Conservation (phyloP, 1,284 basidiomycete species). For the Abortiporus biennis region DNA sequence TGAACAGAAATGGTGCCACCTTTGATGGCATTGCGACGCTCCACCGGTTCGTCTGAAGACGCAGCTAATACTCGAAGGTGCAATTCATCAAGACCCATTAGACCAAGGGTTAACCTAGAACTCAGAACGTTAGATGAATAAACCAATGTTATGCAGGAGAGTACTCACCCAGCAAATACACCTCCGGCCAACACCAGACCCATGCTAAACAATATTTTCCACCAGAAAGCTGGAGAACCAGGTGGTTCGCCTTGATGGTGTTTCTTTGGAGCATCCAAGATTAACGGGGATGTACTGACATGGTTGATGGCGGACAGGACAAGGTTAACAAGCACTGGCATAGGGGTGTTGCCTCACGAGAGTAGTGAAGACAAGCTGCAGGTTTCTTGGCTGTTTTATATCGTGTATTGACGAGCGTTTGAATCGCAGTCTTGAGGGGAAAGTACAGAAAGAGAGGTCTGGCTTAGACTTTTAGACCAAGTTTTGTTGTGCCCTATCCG, state of each 20-base stretch:
- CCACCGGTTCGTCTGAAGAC: conserved; percentile 68
- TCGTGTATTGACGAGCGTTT: too few relatives aligned
- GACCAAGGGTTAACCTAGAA: conserved; percentile 73
- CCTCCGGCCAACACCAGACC: conserved; percentile 74
- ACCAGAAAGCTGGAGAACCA: conserved; percentile 54
- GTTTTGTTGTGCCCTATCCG: too few relatives aligned
- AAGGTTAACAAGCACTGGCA: conserved; percentile 1
- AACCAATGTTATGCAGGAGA: neutral
- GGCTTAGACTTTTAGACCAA: too few relatives aligned
- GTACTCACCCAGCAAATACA: conserved; percentile 77
- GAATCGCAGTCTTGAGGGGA: too few relatives aligned
- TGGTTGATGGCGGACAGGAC: conserved; percentile 1
- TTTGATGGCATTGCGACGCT: conserved; percentile 67
- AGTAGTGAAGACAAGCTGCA: too few relatives aligned
- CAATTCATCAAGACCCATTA: conserved; percentile 94
- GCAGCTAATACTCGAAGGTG: conserved; percentile 83
- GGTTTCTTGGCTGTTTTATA: too few relatives aligned
- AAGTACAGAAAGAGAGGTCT: too few relatives aligned
- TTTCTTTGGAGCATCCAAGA: neutral
- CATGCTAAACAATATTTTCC: conserved; percentile 60
- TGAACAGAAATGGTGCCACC: conserved; percentile 32
- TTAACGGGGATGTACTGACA: conserved; percentile 5
- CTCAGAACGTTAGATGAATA: neutral
- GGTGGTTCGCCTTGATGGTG: conserved; percentile 21
- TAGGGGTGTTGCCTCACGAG: too few relatives aligned